These are phyloP conservation scores for Penicillium paneum DNA, from an alignment of 2,329 filamentous ascomycete species.

Conservation along the genomic window DNA sequence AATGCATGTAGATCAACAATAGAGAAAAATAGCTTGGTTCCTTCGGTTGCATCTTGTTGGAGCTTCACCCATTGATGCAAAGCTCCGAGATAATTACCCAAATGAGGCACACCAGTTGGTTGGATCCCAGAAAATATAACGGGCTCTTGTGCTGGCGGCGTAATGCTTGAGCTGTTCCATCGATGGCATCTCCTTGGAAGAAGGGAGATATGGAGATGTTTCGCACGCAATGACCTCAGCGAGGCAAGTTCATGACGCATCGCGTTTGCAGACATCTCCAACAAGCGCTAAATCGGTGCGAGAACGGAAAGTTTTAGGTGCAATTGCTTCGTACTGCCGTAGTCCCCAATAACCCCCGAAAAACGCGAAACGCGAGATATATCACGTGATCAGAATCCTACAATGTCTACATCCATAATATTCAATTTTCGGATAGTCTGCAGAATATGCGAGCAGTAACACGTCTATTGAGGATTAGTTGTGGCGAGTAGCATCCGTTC, in stretches of 20 bases:
- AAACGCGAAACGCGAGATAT: neutral
- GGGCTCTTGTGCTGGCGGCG: conserved; percentile 22
- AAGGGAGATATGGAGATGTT: neutral
- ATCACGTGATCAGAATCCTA: conserved; percentile 12
- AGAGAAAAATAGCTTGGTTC: conserved; percentile 71
- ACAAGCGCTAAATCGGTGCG: neutral
- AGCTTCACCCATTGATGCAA: conserved; percentile 80
- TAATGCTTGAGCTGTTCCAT: conserved; percentile 12
- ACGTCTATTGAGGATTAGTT: neutral
- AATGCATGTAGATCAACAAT: conserved; percentile 94
- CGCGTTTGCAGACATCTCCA: conserved; percentile 10
- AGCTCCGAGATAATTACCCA: conserved; percentile 94
- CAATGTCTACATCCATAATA: neutral
- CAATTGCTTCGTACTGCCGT: conserved; percentile 4
- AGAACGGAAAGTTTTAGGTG: neutral
- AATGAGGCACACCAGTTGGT: conserved; percentile 86
- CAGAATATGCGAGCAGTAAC: neutral
- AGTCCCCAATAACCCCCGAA: neutral
- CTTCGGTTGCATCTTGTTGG: conserved; percentile 60
- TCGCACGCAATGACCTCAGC: conserved; percentile 5
- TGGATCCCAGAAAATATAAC: conserved; percentile 95
- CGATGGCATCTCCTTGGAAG: conserved; percentile 12
- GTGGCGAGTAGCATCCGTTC: neutral
- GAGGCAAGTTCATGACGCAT: neutral
- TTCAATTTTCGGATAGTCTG: neutral